Evolutionary conservation across 805 yeast genomes (phyloP), one percentile per base, ranked within the genome.

Genomic region (Maudiozyma saulgeensis): DNA sequence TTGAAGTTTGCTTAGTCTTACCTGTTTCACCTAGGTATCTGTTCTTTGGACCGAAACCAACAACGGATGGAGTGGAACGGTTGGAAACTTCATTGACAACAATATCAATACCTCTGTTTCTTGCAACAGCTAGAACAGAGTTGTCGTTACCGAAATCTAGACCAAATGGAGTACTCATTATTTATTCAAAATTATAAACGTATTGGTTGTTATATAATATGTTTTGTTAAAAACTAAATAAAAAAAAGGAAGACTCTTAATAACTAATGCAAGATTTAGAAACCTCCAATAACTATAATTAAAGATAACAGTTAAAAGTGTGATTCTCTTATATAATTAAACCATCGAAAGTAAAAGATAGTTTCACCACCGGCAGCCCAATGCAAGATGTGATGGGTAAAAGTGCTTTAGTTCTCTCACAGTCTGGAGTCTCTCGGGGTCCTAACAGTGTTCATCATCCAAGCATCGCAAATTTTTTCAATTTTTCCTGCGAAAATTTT

Each of bases 71-170:
- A 34, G 99, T 93, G 58, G 95, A 71, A 73, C 99, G 85, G 84
- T 93, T 93, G 50, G 98, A 90, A 45, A 93, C 98, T 74, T 93
- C 99, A 69, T 93, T 93, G 74, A 93, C 98, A 63, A 93, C 87
- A 63, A 93, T 84, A 71, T 93, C 99, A 67, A 93, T 93, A 67
- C 98, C 98, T 77, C 98, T 84, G 81, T 91, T 93, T 70, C 91
- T 85, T 55, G 99, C 99, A 68, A 95, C 84, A 41, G 95, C 98
- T 68, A 91, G 79, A 60, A 91, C 97, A 56, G 96, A 82, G 78
- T 80, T 86, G 77, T 80, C 78, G 76, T 89, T 89, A 75, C 99
- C 99, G 68, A 93, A 84, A 81, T 93, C 99, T 72, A 93, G 83
- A 77, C 99, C 99, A 66, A 90, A 86, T 73, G 96, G 96, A 68